Base-by-base conservation (phyloP, 176 grass and related monocot genomes). In the Cenchrus purpureus region DNA sequence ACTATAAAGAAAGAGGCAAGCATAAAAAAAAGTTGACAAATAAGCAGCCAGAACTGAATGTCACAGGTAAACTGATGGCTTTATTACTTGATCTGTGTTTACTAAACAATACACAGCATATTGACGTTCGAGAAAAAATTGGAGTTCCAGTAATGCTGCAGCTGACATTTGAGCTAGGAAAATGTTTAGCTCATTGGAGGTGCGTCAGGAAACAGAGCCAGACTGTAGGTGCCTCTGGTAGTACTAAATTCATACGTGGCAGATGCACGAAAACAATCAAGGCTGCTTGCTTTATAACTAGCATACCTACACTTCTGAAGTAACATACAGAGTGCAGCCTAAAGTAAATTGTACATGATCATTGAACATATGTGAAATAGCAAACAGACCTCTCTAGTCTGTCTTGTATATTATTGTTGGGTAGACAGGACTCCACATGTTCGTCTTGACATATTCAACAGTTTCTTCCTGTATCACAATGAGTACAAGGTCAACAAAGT, bases 351-450 rank as follows among this genome's bases (percentile, higher is more conserved):
- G 25, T 61, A 19, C 55, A 84, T 49, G 46, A 65, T 68, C 37
- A 28, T 14, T 79, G 54, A 81, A 76, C 16, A 79, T 13, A 46
- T 8, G 6, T 25, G 34, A 51, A 74, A 76, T 29, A 75, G 12
- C 1, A 20, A 84, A 66, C 64, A 71, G 77, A 87, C 43, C 76
- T 69, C 76, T 78, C 76, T 83, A 99, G 49, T 99, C 93, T 65
- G 78, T 86, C 86, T 89, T 99, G 84, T 99, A 99, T 54, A 99
- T 90, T 84, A 96, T 87, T 66, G 91, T 99, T 84, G 97, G 90
- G 84, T 99, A 99, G 8, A 73, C 82, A 77, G 93, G 97, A 84
- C 73, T 90, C 93, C 97, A 99, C 93, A 99, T 99, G 76, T 92
- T 99, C 10, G 81, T 91, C 86, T 96, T 79, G 56, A 96, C 91